Evolutionary conservation across 257 asterid species (phyloP), one percentile per base, ranked within the genome.

Genomic region (Eucommia ulmoides): DNA sequence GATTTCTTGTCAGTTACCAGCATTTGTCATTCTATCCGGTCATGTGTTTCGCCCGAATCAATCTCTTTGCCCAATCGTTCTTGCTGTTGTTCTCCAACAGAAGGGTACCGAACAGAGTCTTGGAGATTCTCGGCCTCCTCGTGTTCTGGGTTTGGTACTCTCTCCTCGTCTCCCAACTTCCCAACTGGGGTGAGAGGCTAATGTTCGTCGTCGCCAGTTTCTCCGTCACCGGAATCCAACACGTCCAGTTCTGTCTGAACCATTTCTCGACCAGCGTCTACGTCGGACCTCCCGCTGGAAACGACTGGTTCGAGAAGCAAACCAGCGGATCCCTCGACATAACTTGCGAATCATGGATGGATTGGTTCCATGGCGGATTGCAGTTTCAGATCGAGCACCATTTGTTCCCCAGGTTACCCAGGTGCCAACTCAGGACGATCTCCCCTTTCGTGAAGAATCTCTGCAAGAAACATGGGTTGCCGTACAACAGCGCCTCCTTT

Each of bases 321-420:
- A 84, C 95, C 0, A 20, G 51, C 25, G 95, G 95, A 1, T 65
- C 74, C 15, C 77, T 88, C 9, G 62, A 78, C 35, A 84, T 88
- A 9, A 22, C 53, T 0, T 88, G 94, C 56, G 48, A 88, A 0
- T 38, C 88, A 17, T 81, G 97, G 97, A 81, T 88, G 97, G 97
- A 88, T 59, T 88, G 97, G 95, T 88, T 88, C 44, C 97, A 88
- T 19, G 97, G 97, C 44, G 97, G 97, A 24, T 50, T 88, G 69
- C 97, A 88, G 58, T 88, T 84, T 47, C 97, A 88, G 63, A 38
- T 71, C 10, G 97, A 68, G 66, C 97, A 88, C 51, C 97, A 88
- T 58, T 46, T 88, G 79, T 84, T 88, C 35, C 97, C 97, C 20
- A 74, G 77, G 18, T 45, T 88, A 52, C 97, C 97, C 0, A 74